Evolutionary conservation across 1,284 basidiomycete species (phyloP).

Genomic region (Pascua guehoae): DNA sequence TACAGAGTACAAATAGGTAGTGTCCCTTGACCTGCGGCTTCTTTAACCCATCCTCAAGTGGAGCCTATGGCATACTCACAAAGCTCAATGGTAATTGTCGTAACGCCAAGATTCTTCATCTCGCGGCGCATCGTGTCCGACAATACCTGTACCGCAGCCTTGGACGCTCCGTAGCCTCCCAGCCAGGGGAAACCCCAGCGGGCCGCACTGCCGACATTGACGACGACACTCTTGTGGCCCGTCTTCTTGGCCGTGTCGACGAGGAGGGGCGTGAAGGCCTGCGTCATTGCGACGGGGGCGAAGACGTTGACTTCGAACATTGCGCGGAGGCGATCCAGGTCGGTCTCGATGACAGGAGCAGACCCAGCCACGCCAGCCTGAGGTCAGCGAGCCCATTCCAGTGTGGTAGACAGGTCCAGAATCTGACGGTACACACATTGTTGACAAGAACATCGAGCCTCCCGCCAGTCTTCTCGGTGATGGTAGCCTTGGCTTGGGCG

Average conservation of each 20-base stretch:
- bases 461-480: constrained; percentile 5
- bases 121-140: constrained; percentile 17
- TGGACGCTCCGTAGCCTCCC: constrained; percentile 11
- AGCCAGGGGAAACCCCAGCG: constrained; percentile 13
- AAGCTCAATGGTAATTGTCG: constrained; percentile 3
- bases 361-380: constrained; percentile 1
- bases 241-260: not conserved
- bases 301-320: constrained; percentile 27
- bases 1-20: too few species aligned
- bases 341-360: constrained; percentile 7
- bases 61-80: not conserved
- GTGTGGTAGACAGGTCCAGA: not conserved
- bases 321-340: constrained; percentile 1
- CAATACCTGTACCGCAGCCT: constrained; percentile 13
- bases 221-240: constrained; percentile 1
- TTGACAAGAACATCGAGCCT: constrained; percentile 20
- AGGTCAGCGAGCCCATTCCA: not conserved
- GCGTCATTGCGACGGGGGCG: constrained; percentile 17
- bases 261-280: constrained; percentile 18
- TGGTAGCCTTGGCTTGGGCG: constrained; percentile 1
- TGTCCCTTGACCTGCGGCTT: too few species aligned
- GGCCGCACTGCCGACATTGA: constrained; percentile 24
- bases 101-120: constrained; percentile 10
- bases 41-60: too few species aligned
- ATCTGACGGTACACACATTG: constrained; percentile 11